Evolutionary conservation across 2,329 filamentous ascomycete genomes (phyloP), one percentile per base, ranked within the genome.

Genomic region (Cercospora canescens): DNA sequence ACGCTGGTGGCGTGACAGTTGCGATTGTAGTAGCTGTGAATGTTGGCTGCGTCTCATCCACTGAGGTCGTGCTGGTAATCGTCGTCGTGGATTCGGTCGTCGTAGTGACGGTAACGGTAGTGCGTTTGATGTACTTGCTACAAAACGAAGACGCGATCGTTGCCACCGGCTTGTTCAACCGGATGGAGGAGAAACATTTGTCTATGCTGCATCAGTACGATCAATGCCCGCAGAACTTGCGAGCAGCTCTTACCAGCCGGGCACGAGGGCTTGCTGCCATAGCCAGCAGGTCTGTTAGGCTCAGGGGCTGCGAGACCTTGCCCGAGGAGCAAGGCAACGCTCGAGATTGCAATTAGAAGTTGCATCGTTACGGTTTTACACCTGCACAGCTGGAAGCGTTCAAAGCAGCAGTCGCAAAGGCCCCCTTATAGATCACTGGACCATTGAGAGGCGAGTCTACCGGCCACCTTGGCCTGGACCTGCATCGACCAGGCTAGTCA

Each of bases 101-200:
- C 8, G 55, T 60, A 6, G 32, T 59, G 24, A 21, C 57, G 14
- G 41, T 60, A 9, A 55, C 52, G 4, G 41, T 68, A 63, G 39
- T 37, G 35, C 26, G 21, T 35, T n/a, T 58, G 37, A 65, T 65
- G 58, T 62, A 65, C 35, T 57, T 56, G 32, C n/a, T 61, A 39
- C 63, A 65, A 37, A 65, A 30, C 7, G 58, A 52, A 12, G 58
- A 65, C 14, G 58, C 63, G 3, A 37, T 57, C 50, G 26, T 58
- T 26, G 58, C 48, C 26, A 11, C 35, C 26, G 35, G 12, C 7
- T 39, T 39, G 11, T 35, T 35, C 16, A 30, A 9, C n/a, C 54
- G 56, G 28, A 65, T 28, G 14, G 21, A 24, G 18, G 58, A 45
- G 52, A 65, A 65, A 24, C 63, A 65, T 21, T 65, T 61, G 37